Percentiles rank a stretch among this genome's conserved stretches.
These are phyloP conservation scores for Fusarium annulatum DNA, from an alignment of 2,329 filamentous ascomycete species.

Conservation along the genomic window DNA sequence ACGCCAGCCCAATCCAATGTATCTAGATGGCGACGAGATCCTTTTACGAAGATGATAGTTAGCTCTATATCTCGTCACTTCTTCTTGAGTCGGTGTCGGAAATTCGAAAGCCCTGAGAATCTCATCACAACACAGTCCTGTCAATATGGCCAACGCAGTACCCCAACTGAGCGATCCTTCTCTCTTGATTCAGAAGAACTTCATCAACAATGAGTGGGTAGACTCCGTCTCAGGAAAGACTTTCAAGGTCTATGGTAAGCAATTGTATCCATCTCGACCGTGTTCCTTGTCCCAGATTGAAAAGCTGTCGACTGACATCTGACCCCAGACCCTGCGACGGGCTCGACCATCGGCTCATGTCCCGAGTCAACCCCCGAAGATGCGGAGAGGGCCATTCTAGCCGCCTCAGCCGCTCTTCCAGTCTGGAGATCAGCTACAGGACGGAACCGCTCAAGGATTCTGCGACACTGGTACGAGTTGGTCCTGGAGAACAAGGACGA, in stretches of 20 bases:
- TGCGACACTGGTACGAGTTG: constrained; percentile 72
- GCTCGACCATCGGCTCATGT: constrained; percentile 73
- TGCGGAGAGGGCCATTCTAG: constrained; percentile 74
- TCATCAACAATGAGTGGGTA: background rate
- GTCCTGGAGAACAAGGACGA: constrained; percentile 73
- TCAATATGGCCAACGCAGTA: background rate
- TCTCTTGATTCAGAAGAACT: background rate
- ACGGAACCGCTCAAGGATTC: constrained; percentile 65
- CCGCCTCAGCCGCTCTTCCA: constrained; percentile 67
- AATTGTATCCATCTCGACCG: background rate
- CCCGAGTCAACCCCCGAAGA: constrained; percentile 76
- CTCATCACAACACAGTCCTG: background rate
- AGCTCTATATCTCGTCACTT: background rate
- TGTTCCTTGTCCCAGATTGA: background rate
- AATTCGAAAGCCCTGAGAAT: background rate
- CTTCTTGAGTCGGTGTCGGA: background rate
- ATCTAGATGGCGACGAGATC: background rate
- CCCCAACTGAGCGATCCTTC: background rate
- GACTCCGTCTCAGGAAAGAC: background rate
- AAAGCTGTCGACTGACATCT: background rate
- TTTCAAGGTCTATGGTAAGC: background rate
- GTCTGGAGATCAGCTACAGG: constrained; percentile 68
- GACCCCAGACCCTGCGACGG: constrained; percentile 70
- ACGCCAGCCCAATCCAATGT: too few species aligned
- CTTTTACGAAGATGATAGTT: background rate